Percentiles rank a stretch among this genome's conserved stretches.
Evolutionary conservation across 2,329 filamentous ascomycete genomes (phyloP).

Genomic region (Ceratocystis variospora): DNA sequence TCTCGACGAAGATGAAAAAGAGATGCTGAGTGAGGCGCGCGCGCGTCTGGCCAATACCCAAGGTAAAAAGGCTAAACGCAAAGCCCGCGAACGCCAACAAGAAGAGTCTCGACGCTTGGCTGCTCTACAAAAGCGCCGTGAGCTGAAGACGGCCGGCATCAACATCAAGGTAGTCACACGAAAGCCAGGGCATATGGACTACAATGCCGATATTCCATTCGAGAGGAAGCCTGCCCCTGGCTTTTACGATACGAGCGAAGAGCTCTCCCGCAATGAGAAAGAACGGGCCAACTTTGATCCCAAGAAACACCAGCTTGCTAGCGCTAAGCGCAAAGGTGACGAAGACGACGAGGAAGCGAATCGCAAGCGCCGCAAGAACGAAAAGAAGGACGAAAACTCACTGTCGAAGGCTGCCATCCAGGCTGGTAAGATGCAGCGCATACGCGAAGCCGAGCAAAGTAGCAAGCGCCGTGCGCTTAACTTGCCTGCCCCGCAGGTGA

Average conservation of each 20-base stretch:
- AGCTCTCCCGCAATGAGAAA: constrained; percentile 65
- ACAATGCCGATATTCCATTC: constrained; percentile 97
- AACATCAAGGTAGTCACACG: constrained; percentile 89
- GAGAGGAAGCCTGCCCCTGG: constrained; percentile 80
- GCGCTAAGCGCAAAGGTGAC: constrained; percentile 78
- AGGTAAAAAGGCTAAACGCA: constrained; percentile 97
- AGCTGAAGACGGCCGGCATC: constrained; percentile 94
- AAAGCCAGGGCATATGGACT: constrained; percentile 97
- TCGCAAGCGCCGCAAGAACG: constrained; percentile 78
- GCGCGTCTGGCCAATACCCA: constrained; percentile 94
- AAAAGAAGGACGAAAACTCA: constrained; percentile 62
- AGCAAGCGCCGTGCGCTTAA: constrained; percentile 78
- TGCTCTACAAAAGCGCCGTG: constrained; percentile 82
- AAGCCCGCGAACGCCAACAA: constrained; percentile 86
- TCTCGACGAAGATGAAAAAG: constrained; percentile 96
- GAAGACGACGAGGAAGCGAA: constrained; percentile 66
- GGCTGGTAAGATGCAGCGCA: constrained; percentile 85
- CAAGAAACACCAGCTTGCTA: constrained; percentile 75
- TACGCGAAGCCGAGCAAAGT: constrained; percentile 91
- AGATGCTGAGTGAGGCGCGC: constrained; percentile 96
- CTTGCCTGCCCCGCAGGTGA: constrained; percentile 78
- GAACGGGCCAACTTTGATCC: constrained; percentile 81
- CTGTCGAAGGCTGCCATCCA: constrained; percentile 71
- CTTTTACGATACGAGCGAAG: constrained; percentile 87
- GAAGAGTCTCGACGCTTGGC: constrained; percentile 87